Evolutionary conservation across 1,284 basidiomycete genomes (phyloP).

Genomic region (Sporisorium reilianum): DNA sequence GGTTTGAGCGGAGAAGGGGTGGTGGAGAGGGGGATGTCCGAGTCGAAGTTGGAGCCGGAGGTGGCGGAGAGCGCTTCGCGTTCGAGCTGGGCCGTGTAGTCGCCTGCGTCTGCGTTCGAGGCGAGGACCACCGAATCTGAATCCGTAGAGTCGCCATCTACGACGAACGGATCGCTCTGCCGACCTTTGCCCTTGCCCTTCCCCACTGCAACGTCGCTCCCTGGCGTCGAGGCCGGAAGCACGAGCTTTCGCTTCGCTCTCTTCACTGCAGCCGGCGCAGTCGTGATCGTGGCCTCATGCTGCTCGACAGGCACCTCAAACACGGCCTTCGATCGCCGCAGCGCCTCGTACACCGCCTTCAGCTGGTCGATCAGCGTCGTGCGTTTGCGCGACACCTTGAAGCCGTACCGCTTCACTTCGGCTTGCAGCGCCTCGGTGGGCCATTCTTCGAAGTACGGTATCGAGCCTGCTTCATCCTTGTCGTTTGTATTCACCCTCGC

Average conservation of each 20-base stretch:
- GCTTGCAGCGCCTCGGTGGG: constrained; percentile 20
- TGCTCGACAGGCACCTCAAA: constrained; percentile 2
- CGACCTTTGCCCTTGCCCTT: constrained; percentile 31
- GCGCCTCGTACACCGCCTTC: constrained; percentile 28
- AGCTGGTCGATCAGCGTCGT: constrained; percentile 41
- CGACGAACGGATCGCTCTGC: constrained; percentile 40
- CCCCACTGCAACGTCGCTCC: neutral
- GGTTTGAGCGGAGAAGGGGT: constrained; percentile 9
- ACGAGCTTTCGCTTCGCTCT: constrained; percentile 10
- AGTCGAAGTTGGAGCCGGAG: constrained; percentile 11
- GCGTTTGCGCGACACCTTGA: constrained; percentile 37
- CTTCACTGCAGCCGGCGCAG: neutral
- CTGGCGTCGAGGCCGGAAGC: constrained; percentile 3
- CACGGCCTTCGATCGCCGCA: constrained; percentile 8
- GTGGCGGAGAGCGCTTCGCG: constrained; percentile 30
- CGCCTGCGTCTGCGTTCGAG: constrained; percentile 10
- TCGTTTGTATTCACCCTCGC: too few species aligned
- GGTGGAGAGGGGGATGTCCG: constrained; percentile 15
- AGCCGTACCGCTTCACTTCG: constrained; percentile 44
- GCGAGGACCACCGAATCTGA: neutral
- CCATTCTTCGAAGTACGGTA: constrained; percentile 37
- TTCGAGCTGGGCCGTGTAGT: constrained; percentile 32
- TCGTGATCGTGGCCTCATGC: neutral
- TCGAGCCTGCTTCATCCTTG: neutral
- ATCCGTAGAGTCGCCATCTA: constrained; percentile 24